Evolutionary conservation across 805 yeast species (phyloP), one percentile per base, ranked within the genome.

Genomic region (Cyberlindnera subsufficiens): DNA sequence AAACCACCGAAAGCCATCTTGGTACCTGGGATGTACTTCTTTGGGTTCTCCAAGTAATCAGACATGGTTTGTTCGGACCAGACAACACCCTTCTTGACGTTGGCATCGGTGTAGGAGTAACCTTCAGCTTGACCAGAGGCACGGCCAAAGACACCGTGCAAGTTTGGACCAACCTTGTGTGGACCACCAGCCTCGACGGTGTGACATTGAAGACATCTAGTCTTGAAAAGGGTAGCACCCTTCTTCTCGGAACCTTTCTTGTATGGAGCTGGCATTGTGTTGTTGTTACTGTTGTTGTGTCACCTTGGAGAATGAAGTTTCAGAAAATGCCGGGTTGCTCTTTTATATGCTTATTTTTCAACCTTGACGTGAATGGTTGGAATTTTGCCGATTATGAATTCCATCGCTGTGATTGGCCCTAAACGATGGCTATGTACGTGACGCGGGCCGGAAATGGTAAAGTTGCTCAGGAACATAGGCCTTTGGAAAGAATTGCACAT

Each of bases 1-100:
- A 93, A 81, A 77, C 99, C 99, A 75, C 96, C 99, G 63, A 91
- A 93, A 55, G 99, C 98, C 99, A 93, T 93, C 86, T 93, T 93
- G 77, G 98, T 93, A 72, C 99, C 99, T 68, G 99, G 99, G 60
- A 93, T 89, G 79, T 89, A 93, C 78, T 93, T 93, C 95, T 93
- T 93, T 76, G 99, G 99, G 86, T 93, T 93, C 74, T 86, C 95
- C 72, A 93, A 81, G 84, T 93, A 93, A 70, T 86, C 96, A 60
- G 84, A 77, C 85, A 93, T 79, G 69, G 88, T 78, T 67, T 89
- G 89, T 64, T 81, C 89, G 55, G 64, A 59, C 99, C 99, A 93
- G 47, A 60, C 59, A 51, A 93, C 95, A 65, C 89, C 95, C 75
- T 89, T 89, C 77, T 83, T 84, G 80, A 87, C 86, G 87, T 91